Evolutionary conservation across 1,284 basidiomycete genomes (phyloP).

Genomic region (Microbotryum lychnidis-dioicae): DNA sequence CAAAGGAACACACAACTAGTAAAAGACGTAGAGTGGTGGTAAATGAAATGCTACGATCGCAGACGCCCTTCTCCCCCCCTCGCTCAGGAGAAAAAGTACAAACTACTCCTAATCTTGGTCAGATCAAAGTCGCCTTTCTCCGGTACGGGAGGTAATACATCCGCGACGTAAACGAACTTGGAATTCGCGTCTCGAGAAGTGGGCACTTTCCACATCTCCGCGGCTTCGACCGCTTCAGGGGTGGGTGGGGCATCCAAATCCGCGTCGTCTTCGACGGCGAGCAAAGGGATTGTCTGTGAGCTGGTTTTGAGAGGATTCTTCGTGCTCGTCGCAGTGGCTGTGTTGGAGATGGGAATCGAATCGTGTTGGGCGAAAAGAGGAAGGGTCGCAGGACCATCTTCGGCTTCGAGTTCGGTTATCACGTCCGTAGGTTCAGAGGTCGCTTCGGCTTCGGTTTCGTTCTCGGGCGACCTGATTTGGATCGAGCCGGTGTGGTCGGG

Average conservation of each 20-base stretch:
- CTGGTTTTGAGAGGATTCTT: no score
- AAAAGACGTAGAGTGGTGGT: no score
- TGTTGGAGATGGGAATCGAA: neutral
- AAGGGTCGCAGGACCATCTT: conserved; percentile 21
- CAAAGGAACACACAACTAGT: no score
- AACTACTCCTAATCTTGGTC: conserved; percentile 65
- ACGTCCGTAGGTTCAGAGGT: conserved; percentile 19
- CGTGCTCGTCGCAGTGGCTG: no score
- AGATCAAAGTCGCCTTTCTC: conserved; percentile 84
- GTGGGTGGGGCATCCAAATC: neutral
- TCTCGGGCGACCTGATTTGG: conserved; percentile 31
- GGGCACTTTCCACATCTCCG: conserved; percentile 11
- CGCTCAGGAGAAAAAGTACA: conserved; percentile 80
- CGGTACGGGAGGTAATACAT: conserved; percentile 74
- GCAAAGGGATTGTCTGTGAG: conserved; percentile 14
- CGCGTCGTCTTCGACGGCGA: conserved; percentile 24
- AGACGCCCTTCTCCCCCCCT: neutral
- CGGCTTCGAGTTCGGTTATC: conserved; percentile 34
- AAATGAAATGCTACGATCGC: neutral
- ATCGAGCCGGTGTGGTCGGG: conserved; percentile 38
- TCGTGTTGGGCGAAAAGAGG: conserved; percentile 23
- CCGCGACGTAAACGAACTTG: conserved; percentile 62
- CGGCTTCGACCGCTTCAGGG: neutral
- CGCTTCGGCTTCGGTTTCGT: conserved; percentile 27
- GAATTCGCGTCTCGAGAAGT: conserved; percentile 30